Conservation (phyloP, 2,329 filamentous ascomycete genomes). For the Verticillium isaacii region DNA sequence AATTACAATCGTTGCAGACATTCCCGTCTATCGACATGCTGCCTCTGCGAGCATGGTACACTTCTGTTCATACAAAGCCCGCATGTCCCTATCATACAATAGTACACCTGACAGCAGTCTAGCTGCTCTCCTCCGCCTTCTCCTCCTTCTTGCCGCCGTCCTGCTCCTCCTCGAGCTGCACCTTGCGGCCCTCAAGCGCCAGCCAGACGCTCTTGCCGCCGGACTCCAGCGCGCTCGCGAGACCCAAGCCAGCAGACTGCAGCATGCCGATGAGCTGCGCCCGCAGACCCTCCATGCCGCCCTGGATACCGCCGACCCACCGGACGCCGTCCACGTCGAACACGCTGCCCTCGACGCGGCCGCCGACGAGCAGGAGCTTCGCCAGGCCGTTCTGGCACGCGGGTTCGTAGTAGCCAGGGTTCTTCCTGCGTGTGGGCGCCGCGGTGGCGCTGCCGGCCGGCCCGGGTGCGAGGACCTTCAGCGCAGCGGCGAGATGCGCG, state of each 20-base stretch:
- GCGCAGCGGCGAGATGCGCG: constrained; percentile 73
- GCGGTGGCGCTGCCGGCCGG: constrained; percentile 60
- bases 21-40: background rate
- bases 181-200: constrained; percentile 77
- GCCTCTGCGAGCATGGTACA: background rate
- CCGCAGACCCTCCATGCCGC: constrained; percentile 74
- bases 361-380: constrained; percentile 83
- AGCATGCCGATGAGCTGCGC: constrained; percentile 78
- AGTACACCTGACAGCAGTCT: constrained; percentile 8
- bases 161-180: constrained; percentile 71
- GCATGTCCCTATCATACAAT: constrained; percentile 12
- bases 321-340: constrained; percentile 69
- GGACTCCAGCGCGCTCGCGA: constrained; percentile 76
- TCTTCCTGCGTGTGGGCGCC: constrained; percentile 69
- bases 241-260: constrained; percentile 70
- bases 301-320: constrained; percentile 69
- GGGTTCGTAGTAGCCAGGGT: constrained; percentile 76
- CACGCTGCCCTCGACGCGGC: constrained; percentile 77
- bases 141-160: constrained; percentile 20
- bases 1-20: background rate
- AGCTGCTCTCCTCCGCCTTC: constrained; percentile 14
- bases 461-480: constrained; percentile 72
- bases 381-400: constrained; percentile 75
- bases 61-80: background rate
- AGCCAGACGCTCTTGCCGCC: constrained; percentile 80